A percentile compares a stretch with the other conserved stretches of the same genome.
Evolutionary conservation across 2,329 filamentous ascomycete genomes (phyloP).

Genomic region (Talaromyces sp.): DNA sequence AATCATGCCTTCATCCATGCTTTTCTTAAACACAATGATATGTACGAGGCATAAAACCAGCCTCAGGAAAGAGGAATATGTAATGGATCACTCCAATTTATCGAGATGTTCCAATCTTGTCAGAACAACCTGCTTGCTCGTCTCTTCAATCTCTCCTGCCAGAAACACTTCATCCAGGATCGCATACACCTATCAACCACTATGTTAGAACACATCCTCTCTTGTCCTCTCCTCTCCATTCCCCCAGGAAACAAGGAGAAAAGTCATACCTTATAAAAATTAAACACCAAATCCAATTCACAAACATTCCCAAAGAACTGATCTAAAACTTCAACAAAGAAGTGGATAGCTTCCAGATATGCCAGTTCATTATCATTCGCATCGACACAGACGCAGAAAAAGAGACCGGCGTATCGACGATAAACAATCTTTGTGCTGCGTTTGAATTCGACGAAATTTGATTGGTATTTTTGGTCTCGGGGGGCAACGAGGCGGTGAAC

Average conservation of each 20-base stretch:
- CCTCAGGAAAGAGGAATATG: background rate
- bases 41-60: background rate
- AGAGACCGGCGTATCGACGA: slow-evolving; percentile 91
- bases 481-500: slow-evolving; percentile 96
- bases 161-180: slow-evolving; percentile 98
- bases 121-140: slow-evolving; percentile 94
- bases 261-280: slow-evolving; percentile 59
- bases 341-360: slow-evolving; percentile 95
- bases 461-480: slow-evolving; percentile 98
- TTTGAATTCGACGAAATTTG: slow-evolving; percentile 90
- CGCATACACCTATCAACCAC: slow-evolving; percentile 69
- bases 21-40: slow-evolving; percentile 1
- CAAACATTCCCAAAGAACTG: slow-evolving; percentile 99
- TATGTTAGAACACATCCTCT: background rate
- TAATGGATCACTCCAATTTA: slow-evolving; percentile 69
- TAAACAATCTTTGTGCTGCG: slow-evolving; percentile 84
- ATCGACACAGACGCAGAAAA: slow-evolving; percentile 99
- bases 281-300: slow-evolving; percentile 82
- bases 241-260: slow-evolving; percentile 4
- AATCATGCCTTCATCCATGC: slow-evolving; percentile 2
- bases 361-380: slow-evolving; percentile 98
- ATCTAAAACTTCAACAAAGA: slow-evolving; percentile 98
- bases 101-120: slow-evolving; percentile 92
- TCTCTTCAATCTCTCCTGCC: slow-evolving; percentile 97
- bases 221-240: background rate